Percentiles rank a stretch among this genome's conserved stretches.
These are phyloP conservation scores for Phytophthora hybrid DNA, from an alignment of 352 stramenopile genomes.

Conservation along the genomic window DNA sequence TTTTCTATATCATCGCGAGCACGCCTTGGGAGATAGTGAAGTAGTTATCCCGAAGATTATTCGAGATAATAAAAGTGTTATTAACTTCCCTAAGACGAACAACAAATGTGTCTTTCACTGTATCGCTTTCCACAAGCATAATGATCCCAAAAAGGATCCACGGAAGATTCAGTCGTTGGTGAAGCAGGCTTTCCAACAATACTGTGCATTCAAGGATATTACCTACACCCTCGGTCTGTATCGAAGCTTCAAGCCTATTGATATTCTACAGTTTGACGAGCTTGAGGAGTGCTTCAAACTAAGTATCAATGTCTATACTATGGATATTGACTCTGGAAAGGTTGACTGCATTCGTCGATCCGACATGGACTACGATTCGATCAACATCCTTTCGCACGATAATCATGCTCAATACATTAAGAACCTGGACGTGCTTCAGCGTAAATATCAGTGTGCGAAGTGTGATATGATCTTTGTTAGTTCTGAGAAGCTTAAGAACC, in stretches of 20 bases:
- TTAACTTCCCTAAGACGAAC: conserved; percentile 21
- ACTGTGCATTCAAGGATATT: conserved; percentile 14
- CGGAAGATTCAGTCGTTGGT: conserved; percentile 1
- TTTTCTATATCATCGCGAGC: conserved; percentile 27
- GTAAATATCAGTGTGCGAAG: conserved; percentile 5
- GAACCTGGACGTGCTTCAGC: conserved; percentile 3
- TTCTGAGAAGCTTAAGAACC: neutral
- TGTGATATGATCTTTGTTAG: conserved; percentile 19
- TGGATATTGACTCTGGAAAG: conserved; percentile 4
- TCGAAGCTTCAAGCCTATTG: conserved; percentile 11
- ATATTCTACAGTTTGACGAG: conserved; percentile 20
- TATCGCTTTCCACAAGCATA: conserved; percentile 8
- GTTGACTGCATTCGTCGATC: conserved; percentile 10
- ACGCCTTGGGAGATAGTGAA: conserved; percentile 25
- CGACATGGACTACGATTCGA: conserved; percentile 1
- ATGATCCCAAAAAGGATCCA: conserved; percentile 2
- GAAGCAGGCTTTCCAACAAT: conserved; percentile 6
- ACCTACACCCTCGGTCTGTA: conserved; percentile 1
- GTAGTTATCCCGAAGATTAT: conserved; percentile 10
- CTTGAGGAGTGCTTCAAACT: conserved; percentile 7
- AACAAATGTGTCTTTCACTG: conserved; percentile 21
- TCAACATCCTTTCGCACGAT: conserved; percentile 13
- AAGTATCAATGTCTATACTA: conserved; percentile 13
- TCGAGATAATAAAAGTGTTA: conserved; percentile 13
- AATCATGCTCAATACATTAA: conserved; percentile 13